These are phyloP conservation scores for Rhodosporidiobolus sp. DNA, from an alignment of 768 basidiomycete species.

Conservation along the genomic window DNA sequence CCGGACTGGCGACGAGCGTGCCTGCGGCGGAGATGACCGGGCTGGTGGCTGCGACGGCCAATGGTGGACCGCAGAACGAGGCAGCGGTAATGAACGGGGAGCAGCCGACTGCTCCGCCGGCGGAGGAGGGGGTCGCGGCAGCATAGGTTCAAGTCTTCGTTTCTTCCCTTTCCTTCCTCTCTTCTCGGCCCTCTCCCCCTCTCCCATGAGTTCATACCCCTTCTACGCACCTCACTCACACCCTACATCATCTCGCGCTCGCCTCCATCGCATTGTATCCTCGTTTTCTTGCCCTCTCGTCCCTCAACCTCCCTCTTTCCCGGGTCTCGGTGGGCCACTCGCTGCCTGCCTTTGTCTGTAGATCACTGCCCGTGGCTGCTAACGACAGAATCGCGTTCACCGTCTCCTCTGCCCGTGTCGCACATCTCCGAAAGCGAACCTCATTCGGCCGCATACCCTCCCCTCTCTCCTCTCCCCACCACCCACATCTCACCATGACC, in stretches of 20 bases:
- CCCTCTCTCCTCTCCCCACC: neutral
- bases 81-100: slow-evolving; percentile 31
- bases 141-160: neutral
- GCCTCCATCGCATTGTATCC: slow-evolving; percentile 1
- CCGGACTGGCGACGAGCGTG: slow-evolving; percentile 11
- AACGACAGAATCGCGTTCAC: neutral
- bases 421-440: neutral
- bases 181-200: too few relatives aligned
- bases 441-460: too few relatives aligned
- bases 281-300: neutral
- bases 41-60: slow-evolving; percentile 18
- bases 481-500: slow-evolving; percentile 1
- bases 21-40: slow-evolving; percentile 28
- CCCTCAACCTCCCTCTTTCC: neutral
- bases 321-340: too few relatives aligned
- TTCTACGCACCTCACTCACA: neutral
- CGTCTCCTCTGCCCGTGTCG: neutral
- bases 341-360: neutral
- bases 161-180: neutral
- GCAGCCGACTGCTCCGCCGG: slow-evolving; percentile 4
- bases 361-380: neutral
- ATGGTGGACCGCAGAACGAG: slow-evolving; percentile 28
- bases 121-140: neutral
- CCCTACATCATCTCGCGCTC: neutral
- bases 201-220: too few relatives aligned